These are phyloP conservation scores for Daldinia concentrica DNA, from an alignment of 495 filamentous ascomycete genomes.

Conservation along the genomic window DNA sequence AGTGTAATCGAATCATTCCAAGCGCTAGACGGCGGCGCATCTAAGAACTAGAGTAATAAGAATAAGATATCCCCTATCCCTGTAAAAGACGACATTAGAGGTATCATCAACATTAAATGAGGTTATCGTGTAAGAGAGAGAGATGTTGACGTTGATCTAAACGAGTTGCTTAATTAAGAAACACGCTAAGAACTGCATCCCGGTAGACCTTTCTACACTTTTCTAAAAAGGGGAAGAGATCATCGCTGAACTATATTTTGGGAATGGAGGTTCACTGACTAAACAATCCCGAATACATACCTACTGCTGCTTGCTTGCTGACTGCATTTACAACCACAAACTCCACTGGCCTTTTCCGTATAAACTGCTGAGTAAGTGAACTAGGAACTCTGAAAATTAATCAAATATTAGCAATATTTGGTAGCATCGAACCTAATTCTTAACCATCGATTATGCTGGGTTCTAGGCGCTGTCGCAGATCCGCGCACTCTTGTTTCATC, in stretches of 20 bases:
- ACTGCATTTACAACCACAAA: neutral
- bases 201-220: conserved; percentile 19
- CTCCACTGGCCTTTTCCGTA: neutral
- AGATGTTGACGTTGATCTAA: neutral
- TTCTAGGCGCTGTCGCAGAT: conserved; percentile 41
- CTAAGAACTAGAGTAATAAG: too few relatives aligned
- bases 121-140: neutral
- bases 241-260: conserved; percentile 6
- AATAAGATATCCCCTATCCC: too few relatives aligned
- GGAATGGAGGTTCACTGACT: conserved; percentile 3
- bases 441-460: conserved; percentile 1
- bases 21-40: too few relatives aligned
- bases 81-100: neutral
- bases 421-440: neutral
- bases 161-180: neutral
- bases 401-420: neutral
- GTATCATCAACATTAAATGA: neutral
- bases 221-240: conserved; percentile 24
- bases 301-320: too few relatives aligned
- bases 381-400: neutral
- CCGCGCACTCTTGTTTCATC: conserved; percentile 34
- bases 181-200: neutral
- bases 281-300: neutral
- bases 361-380: neutral
- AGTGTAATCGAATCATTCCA: neutral